These are phyloP conservation scores for Schizophyllum commune DNA, from an alignment of 1,284 basidiomycete species.

Conservation along the genomic window DNA sequence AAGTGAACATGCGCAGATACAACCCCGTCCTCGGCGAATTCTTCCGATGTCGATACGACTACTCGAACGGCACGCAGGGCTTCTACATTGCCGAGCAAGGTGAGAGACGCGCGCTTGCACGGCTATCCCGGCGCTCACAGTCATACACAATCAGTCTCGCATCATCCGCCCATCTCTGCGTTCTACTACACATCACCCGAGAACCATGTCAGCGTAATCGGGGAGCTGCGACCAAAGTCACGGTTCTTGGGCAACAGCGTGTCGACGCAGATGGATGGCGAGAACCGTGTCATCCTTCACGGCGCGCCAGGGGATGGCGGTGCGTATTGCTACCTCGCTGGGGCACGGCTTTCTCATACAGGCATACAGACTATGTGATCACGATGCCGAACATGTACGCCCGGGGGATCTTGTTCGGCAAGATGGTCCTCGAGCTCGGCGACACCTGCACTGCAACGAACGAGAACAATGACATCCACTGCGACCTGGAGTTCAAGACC, in stretches of 20 bases:
- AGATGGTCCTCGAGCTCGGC: slow-evolving; percentile 96
- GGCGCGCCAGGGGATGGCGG: slow-evolving; percentile 82
- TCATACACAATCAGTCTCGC: slow-evolving; percentile 57
- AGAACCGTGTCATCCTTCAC: slow-evolving; percentile 80
- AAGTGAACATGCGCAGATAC: slow-evolving; percentile 46
- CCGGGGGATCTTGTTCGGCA: slow-evolving; percentile 93
- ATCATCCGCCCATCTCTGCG: slow-evolving; percentile 93
- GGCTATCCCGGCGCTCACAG: background rate
- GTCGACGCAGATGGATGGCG: slow-evolving; percentile 93
- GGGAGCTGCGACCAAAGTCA: slow-evolving; percentile 92
- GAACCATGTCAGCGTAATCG: slow-evolving; percentile 78
- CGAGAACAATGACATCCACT: slow-evolving; percentile 65
- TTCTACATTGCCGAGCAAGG: slow-evolving; percentile 99
- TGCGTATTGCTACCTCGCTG: slow-evolving; percentile 25
- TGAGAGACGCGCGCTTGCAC: slow-evolving; percentile 13
- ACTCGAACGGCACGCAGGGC: slow-evolving; percentile 84
- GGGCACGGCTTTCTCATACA: background rate
- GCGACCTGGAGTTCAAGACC: slow-evolving; percentile 96
- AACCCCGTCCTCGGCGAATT: slow-evolving; percentile 98
- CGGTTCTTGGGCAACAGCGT: slow-evolving; percentile 97
- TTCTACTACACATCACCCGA: slow-evolving; percentile 97
- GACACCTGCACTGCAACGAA: slow-evolving; percentile 87
- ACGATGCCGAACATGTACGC: slow-evolving; percentile 99
- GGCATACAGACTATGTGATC: slow-evolving; percentile 64
- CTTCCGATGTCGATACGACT: slow-evolving; percentile 94